Percentiles rank a stretch among this genome's conserved stretches.
Conservation (phyloP, 2,329 filamentous ascomycete species). For the Didymella arachidicola region DNA sequence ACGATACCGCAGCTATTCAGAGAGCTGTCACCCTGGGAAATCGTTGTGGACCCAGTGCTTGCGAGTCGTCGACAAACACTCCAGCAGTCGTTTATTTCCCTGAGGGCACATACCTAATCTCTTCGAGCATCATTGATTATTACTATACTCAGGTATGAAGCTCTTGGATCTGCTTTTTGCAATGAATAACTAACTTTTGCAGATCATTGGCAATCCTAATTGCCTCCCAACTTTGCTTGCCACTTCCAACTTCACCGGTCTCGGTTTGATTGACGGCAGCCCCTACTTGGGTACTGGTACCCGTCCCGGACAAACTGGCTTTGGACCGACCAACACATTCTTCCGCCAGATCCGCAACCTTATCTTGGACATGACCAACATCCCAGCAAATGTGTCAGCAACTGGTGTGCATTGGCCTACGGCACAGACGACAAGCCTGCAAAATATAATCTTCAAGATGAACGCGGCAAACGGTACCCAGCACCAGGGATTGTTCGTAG, state of each 20-base stretch:
- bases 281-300: constrained; percentile 54
- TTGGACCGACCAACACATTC: constrained; percentile 67
- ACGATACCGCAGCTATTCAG: constrained; percentile 64
- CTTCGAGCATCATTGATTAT: constrained; percentile 65
- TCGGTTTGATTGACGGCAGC: constrained; percentile 66
- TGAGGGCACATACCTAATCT: constrained; percentile 66
- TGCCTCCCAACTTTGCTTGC: constrained; percentile 64
- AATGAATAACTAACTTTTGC: constrained; percentile 9
- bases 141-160: constrained; percentile 64
- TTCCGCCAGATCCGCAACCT: constrained; percentile 71
- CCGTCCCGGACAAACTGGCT: constrained; percentile 48
- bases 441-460: constrained; percentile 57
- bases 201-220: constrained; percentile 66
- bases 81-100: constrained; percentile 67
- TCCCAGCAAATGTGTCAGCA: constrained; percentile 56
- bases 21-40: constrained; percentile 51
- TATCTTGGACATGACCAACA: constrained; percentile 65
- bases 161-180: neutral
- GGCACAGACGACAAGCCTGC: constrained; percentile 56
- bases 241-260: constrained; percentile 59
- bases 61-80: constrained; percentile 58
- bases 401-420: constrained; percentile 58
- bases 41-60: constrained; percentile 53
- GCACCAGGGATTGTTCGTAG: constrained; percentile 56
- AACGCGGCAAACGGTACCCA: constrained; percentile 55